Evolutionary conservation across 345 rosid genomes (phyloP).

Genomic region (Hevea brasiliensis): DNA sequence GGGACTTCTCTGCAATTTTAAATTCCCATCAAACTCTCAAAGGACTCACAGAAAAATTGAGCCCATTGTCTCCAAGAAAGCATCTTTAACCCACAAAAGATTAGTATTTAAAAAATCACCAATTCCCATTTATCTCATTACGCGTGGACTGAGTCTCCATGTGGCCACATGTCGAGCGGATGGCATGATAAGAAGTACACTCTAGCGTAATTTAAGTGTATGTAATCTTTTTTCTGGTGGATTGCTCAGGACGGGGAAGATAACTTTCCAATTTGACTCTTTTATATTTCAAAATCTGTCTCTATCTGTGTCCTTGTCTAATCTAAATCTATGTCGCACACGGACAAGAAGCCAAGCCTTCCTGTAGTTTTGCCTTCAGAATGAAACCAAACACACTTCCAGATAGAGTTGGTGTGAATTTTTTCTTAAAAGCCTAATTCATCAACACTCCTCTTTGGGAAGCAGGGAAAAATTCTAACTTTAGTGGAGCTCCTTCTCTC

Average conservation of each 20-base stretch:
- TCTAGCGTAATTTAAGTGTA: background rate
- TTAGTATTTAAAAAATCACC: too few species aligned
- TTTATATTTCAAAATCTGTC: background rate
- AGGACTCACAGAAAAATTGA: background rate
- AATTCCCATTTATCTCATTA: background rate
- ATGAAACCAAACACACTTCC: background rate
- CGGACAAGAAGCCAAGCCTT: background rate
- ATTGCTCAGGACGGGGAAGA: background rate
- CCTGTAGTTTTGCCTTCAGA: background rate
- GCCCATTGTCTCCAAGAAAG: background rate
- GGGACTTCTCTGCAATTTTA: background rate
- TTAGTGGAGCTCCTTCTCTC: conserved; percentile 1
- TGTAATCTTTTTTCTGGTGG: too few species aligned
- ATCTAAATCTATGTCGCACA: background rate
- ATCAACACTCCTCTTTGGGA: conserved; percentile 5
- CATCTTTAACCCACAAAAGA: background rate
- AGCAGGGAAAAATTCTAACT: conserved; percentile 24
- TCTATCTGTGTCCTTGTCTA: background rate
- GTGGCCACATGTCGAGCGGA: background rate
- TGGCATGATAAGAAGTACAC: background rate
- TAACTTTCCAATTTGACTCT: background rate
- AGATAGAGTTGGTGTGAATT: background rate
- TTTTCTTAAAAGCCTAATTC: background rate
- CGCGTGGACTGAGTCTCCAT: background rate
- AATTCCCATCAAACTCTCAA: background rate